Evolutionary conservation across 2,329 filamentous ascomycete genomes (phyloP), one percentile per base, ranked within the genome.

Genomic region (Tolypocladium pustulatum): DNA sequence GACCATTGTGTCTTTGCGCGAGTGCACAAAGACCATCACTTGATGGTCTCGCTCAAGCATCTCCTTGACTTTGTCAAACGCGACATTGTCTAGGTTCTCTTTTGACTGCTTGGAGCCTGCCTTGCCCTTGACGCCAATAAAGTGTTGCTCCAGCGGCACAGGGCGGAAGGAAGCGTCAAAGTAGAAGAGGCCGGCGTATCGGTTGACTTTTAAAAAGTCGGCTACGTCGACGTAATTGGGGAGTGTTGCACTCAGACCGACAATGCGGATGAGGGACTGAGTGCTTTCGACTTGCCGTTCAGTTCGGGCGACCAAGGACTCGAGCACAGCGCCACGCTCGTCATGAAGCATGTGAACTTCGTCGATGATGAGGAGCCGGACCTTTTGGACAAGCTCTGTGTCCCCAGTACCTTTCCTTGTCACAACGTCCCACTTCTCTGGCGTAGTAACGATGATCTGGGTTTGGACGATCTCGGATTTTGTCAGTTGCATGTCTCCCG

Each of bases 331-430:
- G 68, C 94, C 94, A 71, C 94, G 86, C 72, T 97, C 94, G 71
- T 99, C 94, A 68, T 99, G 95, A 66, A 99, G 86, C 95, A 99
- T 99, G 70, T 99, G 94, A 1, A 99, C 94, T 75, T 99, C 94
- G 72, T 99, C 94, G 62, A 99, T 97, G 67, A 99, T 97, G 61
- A 99, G 81, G 2, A 99, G 79, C 13, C 93, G 86, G 30, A 99
- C 94, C 71, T 99, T 99, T 67, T 99, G 94, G 17, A 99, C 95
- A 3, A 99, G 82, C 70, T 97, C 94, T 0, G 94, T 97, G 69
- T 99, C 94, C 20, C 95, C 94, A 1, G 92, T 97, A 59, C 93
- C 95, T 74, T 97, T 99, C 61, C 94, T 83, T 3, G 94, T 99
- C 6, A 99, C 90, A 0, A 99, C 94, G 71, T 99, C 94, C 95